Percentiles rank a stretch among this genome's conserved stretches.
Conservation (phyloP, 805 yeast species). For the Metschnikowia reukaufii region DNA sequence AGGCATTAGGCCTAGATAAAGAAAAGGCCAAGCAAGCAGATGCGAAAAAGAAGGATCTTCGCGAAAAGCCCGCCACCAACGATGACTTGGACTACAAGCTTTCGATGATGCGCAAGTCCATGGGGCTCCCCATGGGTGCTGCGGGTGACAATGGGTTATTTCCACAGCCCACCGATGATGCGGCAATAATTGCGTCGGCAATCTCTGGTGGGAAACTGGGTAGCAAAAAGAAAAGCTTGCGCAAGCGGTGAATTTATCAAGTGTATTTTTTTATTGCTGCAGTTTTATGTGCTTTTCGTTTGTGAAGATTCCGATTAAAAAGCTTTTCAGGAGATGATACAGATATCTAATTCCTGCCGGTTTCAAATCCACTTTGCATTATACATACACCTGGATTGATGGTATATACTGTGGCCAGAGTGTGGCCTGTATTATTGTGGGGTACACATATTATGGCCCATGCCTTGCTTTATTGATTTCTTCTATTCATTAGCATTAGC, state of each 20-base stretch:
- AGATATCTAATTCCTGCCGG: too few relatives aligned
- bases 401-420: too few relatives aligned
- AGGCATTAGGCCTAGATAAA: constrained; percentile 22
- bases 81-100: constrained; percentile 40
- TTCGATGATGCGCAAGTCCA: constrained; percentile 25
- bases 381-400: too few relatives aligned
- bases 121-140: constrained; percentile 23
- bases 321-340: too few relatives aligned
- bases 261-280: too few relatives aligned
- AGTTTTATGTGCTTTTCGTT: too few relatives aligned
- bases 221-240: constrained; percentile 1
- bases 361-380: too few relatives aligned
- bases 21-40: constrained; percentile 22
- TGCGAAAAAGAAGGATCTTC: constrained; percentile 26
- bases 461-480: too few relatives aligned
- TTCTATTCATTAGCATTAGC: too few relatives aligned
- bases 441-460: too few relatives aligned
- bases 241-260: constrained; percentile 4
- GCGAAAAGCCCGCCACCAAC: constrained; percentile 33
- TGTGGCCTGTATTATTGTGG: too few relatives aligned
- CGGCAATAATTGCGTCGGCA: not conserved
- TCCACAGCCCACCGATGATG: constrained; percentile 2
- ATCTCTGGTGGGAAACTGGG: not conserved
- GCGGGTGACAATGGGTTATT: constrained; percentile 10
- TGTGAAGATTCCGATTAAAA: too few relatives aligned